Evolutionary conservation across 2,329 filamentous ascomycete species (phyloP), one percentile per base, ranked within the genome.

Genomic region (Cladophialophora psammophila): DNA sequence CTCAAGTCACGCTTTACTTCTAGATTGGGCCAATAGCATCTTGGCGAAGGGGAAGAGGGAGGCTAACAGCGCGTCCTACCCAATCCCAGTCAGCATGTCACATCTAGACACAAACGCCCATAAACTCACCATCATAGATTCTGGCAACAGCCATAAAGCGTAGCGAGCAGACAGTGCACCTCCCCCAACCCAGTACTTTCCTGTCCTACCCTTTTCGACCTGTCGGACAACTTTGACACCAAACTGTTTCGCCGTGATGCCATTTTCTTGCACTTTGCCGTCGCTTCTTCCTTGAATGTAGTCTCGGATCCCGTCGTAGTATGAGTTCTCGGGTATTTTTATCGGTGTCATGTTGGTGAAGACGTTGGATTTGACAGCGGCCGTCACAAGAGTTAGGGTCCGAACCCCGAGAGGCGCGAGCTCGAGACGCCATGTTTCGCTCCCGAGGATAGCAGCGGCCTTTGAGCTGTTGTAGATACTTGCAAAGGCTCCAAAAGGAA

Each of bases 391-490:
- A 5, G 68, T 68, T 26, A 70, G 18, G 52, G 61, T 64, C 36
- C 68, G 65, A 31, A 70, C 68, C 5, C 65, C 68, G 12, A 70
- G 59, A 13, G 65, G 68, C 38, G 53, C 53, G 26, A 70, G 62
- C 59, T 70, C 68, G 34, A 65, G 65, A 61, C 68, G 68, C 62
- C 65, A 68, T 18, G 65, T 63, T 45, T 70, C 68, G 65, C 68
- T 68, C 1, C 38, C 68, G 10, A 52, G 35, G 26, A 58, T 54
- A 13, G 54, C 36, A 36, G 68, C 68, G 13, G 65, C 68, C 48
- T 70, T 70, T 9, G 68, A 70, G 50, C 61, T 63, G 63, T 68
- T 65, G 59, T 70, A 70, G 32, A 70, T 61, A 45, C 61, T 48
- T 18, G 35, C 50, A 59, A 64, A 61, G 38, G 55, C 56, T n/a